phyloP scores from a whole-genome alignment of 805 yeast genomes.

The Cephaloascus albidus region DNA sequence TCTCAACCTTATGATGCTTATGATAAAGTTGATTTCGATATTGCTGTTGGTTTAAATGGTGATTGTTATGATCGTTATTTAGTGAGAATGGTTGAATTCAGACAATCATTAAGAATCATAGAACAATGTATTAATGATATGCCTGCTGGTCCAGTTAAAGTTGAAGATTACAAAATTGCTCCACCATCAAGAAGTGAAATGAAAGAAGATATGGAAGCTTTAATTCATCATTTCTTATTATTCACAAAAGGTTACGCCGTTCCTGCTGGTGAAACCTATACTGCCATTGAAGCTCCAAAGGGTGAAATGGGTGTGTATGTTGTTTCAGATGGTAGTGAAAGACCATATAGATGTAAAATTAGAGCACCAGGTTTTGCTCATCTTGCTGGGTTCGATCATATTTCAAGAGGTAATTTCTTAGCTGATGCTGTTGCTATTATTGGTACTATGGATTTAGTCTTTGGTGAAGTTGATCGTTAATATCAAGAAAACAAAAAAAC shows the following conservation, averaged over 20 bases:
- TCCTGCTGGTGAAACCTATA: conserved; percentile 86
- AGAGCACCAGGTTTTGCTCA: conserved; percentile 95
- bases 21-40: conserved; percentile 76
- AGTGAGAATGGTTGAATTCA: conserved; percentile 84
- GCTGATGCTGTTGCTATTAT: conserved; percentile 92
- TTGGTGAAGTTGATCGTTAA: conserved; percentile 90
- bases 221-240: conserved; percentile 81
- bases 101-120: conserved; percentile 82
- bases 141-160: conserved; percentile 90
- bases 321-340: conserved; percentile 81
- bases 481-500: too few species aligned
- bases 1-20: conserved; percentile 88
- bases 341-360: conserved; percentile 87
- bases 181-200: conserved; percentile 76
- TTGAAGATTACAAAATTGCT: conserved; percentile 77
- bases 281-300: conserved; percentile 90
- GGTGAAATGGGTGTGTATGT: conserved; percentile 92
- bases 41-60: conserved; percentile 81
- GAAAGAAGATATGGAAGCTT: conserved; percentile 91
- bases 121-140: conserved; percentile 85
- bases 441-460: conserved; percentile 92
- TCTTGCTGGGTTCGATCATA: conserved; percentile 80
- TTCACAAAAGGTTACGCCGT: conserved; percentile 86
- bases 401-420: conserved; percentile 76
- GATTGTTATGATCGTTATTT: conserved; percentile 89